Evolutionary conservation across 1,284 basidiomycete genomes (phyloP), one percentile per base, ranked within the genome.

Genomic region (Apiotrichum gamsii): DNA sequence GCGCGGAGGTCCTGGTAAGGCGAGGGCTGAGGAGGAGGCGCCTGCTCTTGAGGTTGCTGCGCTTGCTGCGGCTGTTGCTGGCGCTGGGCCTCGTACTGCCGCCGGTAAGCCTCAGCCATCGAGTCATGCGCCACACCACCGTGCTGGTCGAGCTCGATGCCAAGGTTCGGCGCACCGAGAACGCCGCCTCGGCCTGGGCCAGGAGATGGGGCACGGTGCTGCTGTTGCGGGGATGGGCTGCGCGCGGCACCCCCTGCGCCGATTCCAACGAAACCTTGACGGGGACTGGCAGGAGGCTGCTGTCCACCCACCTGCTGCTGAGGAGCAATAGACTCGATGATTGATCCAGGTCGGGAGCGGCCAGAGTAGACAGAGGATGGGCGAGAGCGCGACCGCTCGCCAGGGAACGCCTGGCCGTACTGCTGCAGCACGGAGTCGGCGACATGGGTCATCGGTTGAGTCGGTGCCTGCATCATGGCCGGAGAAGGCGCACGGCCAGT

Each of bases 401-500:
- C 89, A 2, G 90, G 91, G 69, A 96, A 80, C 0, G 84, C 82
- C 61, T 91, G 89, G 15, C 83, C 80, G 61, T 95, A 95, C 54
- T 82, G 78, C 5, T 75, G 76, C 9, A 91, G 68, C 2, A 91
- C 83, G n/a, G 84, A 80, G 58, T 87, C 84, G 5, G 81, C 76
- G 8, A 80, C 76, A 9, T 83, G 77, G 3, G 75, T 67, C 3
- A 75, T 54, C 0, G 76, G 68, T 33, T 78, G 75, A 0, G 73
- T 64, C 0, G 87, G 80, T 0, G 80, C 80, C 70, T 78, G 75
- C 82, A 89, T 90, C 67, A 91, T 82, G 2, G 79, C 84, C 2
- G 72, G 64, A 13, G 64, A 64, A 0, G 72, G 72, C 0, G 61
- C 64, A 29, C 69, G 57, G 4, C 49, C 47, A 14, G 51, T 50